phyloP scores from a whole-genome alignment of 2,329 filamentous ascomycete species.

The Fusarium continuum region DNA sequence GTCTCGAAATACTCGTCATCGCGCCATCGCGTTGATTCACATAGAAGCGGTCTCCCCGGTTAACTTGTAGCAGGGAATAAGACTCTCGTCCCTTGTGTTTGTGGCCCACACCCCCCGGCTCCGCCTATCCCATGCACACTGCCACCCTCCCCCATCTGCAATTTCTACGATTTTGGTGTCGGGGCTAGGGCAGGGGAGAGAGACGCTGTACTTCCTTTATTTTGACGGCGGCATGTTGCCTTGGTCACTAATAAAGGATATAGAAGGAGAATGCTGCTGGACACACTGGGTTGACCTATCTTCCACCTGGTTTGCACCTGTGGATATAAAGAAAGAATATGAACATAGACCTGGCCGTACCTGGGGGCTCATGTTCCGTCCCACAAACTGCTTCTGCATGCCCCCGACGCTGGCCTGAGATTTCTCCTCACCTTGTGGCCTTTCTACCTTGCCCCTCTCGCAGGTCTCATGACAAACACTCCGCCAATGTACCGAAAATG shows the following conservation, averaged over 20 bases:
- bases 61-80: slow-evolving; percentile 1
- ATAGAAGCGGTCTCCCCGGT: slow-evolving; percentile 4
- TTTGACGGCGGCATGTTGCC: background rate
- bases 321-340: slow-evolving; percentile 26
- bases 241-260: background rate
- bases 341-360: slow-evolving; percentile 10
- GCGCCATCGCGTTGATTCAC: background rate
- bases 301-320: slow-evolving; percentile 6
- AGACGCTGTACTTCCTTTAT: background rate
- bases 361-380: slow-evolving; percentile 4
- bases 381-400: slow-evolving; percentile 14
- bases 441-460: slow-evolving; percentile 2
- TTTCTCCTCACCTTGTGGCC: slow-evolving; percentile 3
- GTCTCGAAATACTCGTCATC: background rate
- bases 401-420: slow-evolving; percentile 1
- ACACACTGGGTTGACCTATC: slow-evolving; percentile 25
- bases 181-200: slow-evolving; percentile 6
- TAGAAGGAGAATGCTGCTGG: background rate
- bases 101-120: slow-evolving; percentile 32
- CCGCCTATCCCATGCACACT: slow-evolving; percentile 35
- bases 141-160: slow-evolving; percentile 33
- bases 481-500: slow-evolving; percentile 5
- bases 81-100: slow-evolving; percentile 1
- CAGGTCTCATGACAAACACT: slow-evolving; percentile 8
- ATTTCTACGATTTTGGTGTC: slow-evolving; percentile 12